Conservation (phyloP, 345 rosid species). For the Lepidium aucheri region DNA sequence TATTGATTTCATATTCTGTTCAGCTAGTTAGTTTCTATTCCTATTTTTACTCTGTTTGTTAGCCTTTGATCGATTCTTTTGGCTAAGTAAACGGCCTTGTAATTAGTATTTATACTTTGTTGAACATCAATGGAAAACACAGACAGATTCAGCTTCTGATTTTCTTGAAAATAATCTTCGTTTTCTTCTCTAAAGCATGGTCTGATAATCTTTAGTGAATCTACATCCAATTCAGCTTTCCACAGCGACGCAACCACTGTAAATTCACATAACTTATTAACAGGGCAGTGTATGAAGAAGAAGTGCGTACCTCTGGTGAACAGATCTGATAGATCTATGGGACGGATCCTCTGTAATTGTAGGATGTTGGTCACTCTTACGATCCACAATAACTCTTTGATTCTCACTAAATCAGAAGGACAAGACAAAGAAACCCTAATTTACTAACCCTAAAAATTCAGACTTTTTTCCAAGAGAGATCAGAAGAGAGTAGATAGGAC, state of each 20-base stretch:
- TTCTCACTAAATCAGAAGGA: neutral
- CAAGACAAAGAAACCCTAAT: neutral
- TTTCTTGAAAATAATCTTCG: too few species aligned
- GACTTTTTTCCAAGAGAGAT: neutral
- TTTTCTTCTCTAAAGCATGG: neutral
- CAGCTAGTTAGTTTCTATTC: too few species aligned
- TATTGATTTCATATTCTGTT: too few species aligned
- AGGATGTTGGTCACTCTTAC: neutral
- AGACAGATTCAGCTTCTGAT: too few species aligned
- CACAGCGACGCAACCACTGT: neutral
- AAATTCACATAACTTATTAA: neutral
- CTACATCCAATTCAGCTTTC: constrained; percentile 13
- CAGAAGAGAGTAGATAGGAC: neutral
- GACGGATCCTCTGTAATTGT: constrained; percentile 7
- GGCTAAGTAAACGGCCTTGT: too few species aligned
- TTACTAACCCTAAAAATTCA: constrained; percentile 3
- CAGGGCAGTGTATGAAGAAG: constrained; percentile 4
- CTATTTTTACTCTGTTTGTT: too few species aligned
- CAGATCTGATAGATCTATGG: constrained; percentile 27
- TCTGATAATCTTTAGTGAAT: neutral
- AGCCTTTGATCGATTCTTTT: too few species aligned
- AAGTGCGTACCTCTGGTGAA: constrained; percentile 8
- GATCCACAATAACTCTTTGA: neutral
- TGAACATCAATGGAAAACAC: too few species aligned
- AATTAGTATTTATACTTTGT: too few species aligned